Base-by-base conservation (phyloP, 2,329 filamentous ascomycete genomes). In the Pseudogymnoascus sp. region DNA sequence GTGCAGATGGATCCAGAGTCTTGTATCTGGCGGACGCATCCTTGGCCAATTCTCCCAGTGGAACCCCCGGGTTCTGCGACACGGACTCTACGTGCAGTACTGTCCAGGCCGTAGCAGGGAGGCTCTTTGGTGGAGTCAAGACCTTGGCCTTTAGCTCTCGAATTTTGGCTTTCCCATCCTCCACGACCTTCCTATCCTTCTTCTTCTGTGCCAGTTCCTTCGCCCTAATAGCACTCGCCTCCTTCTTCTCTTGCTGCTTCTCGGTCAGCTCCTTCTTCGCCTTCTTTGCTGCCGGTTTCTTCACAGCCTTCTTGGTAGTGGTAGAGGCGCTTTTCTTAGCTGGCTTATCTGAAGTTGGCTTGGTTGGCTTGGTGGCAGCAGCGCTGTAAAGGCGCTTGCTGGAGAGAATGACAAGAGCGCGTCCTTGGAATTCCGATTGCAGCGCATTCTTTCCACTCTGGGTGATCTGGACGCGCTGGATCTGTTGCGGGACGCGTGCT, bases 191-290 rank as follows among this genome's bases (percentile, higher is more conserved):
- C 23, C 62, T 60, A 18, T 65, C 72, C 39, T 68, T 69, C 18
- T 65, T 65, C 66, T 77, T 77, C 51, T 78, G 71, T 37, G 72
- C 64, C 62, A 71, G 73, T 14, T 75, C 64, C 7, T 61, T 61
- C 26, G 21, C 18, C 7, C n/a, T 61, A 26, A 61, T 10, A 16
- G 16, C 66, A 71, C 66, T 47, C 45, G 69, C 70, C 62, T 69
- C 69, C 65, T 68, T 66, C 29, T 65, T 67, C 60, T 66, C 67
- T 63, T 71, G 71, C 61, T 73, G 71, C 21, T 69, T 68, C 57
- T 73, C 71, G 40, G 74, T 75, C 65, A 74, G 64, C 12, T 63
- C 67, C 68, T 73, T 74, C 68, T 73, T 74, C 64, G 68, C 69
- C 26, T 63, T 61, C 42, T 61, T 65, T 6, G 59, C 59, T 16